Evolutionary conservation across 2,329 filamentous ascomycete genomes (phyloP).

Genomic region (Lachnellula occidentalis): DNA sequence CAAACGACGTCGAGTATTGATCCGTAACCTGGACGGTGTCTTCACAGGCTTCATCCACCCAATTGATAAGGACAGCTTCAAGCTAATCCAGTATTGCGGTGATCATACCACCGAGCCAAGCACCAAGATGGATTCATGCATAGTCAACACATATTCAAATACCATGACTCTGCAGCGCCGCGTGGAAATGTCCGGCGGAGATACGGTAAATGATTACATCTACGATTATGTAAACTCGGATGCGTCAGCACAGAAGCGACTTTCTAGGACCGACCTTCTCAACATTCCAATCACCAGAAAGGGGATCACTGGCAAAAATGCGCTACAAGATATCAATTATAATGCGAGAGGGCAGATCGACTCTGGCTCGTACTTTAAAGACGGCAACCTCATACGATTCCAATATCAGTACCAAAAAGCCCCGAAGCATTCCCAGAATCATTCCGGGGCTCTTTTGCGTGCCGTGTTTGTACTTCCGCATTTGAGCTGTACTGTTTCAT

Average conservation of each 20-base stretch:
- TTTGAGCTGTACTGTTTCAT: constrained; percentile 46
- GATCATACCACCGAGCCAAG: constrained; percentile 38
- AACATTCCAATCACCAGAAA: constrained; percentile 39
- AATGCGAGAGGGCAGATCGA: constrained; percentile 46
- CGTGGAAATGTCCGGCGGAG: constrained; percentile 28
- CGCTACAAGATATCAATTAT: constrained; percentile 41
- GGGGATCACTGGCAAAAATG: constrained; percentile 40
- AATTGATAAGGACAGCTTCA: constrained; percentile 4
- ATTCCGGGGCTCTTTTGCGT: constrained; percentile 47
- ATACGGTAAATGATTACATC: constrained; percentile 40
- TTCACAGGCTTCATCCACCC: constrained; percentile 41
- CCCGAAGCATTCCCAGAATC: constrained; percentile 44
- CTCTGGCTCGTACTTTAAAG: constrained; percentile 46
- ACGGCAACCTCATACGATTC: constrained; percentile 47
- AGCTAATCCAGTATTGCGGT: constrained; percentile 16
- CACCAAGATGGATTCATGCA: constrained; percentile 35
- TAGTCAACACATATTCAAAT: constrained; percentile 42
- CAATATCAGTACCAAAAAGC: constrained; percentile 50
- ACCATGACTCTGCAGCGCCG: constrained; percentile 38
- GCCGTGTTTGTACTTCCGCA: constrained; percentile 48
- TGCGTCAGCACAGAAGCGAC: constrained; percentile 24
- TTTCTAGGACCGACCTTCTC: constrained; percentile 9
- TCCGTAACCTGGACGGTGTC: constrained; percentile 41
- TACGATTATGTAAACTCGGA: constrained; percentile 40
- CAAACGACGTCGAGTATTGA: constrained; percentile 40